A percentile compares a stretch with the other conserved stretches of the same genome.
phyloP scores from a whole-genome alignment of 148 eudicot genomes.

The Rhododendron williamsianum region DNA sequence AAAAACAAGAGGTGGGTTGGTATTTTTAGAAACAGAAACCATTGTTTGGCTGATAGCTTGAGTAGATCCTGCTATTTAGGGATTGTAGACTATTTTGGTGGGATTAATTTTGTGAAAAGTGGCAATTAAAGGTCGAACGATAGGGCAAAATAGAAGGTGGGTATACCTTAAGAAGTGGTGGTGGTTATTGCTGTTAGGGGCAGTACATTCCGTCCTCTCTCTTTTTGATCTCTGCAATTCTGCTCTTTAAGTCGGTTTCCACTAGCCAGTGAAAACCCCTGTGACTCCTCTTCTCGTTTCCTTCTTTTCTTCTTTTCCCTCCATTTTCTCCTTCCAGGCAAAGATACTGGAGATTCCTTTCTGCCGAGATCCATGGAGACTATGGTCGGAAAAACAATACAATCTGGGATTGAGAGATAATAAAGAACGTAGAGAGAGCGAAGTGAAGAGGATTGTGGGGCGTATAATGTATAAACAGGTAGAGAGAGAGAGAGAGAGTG shows the following conservation, averaged over 20 bases:
- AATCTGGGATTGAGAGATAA: not conserved
- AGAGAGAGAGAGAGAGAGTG: too few species aligned
- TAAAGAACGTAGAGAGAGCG: not conserved
- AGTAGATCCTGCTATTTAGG: slow-evolving; percentile 36
- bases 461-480: not conserved
- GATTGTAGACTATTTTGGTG: not conserved
- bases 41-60: slow-evolving; percentile 27
- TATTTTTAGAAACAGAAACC: slow-evolving; percentile 20
- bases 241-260: not conserved
- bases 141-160: not conserved
- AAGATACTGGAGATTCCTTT: not conserved
- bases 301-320: not conserved
- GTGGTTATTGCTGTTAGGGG: slow-evolving; percentile 24
- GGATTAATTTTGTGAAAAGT: not conserved
- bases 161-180: not conserved
- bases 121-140: not conserved
- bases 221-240: not conserved
- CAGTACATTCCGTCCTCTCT: slow-evolving; percentile 22
- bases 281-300: not conserved
- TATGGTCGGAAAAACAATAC: not conserved
- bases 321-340: not conserved
- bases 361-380: not conserved
- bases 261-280: not conserved
- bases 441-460: not conserved
- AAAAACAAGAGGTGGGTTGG: not conserved